Percentiles rank a stretch among this genome's conserved stretches.
Evolutionary conservation across 345 rosid species (phyloP).

Genomic region (Clarkia xantiana): DNA sequence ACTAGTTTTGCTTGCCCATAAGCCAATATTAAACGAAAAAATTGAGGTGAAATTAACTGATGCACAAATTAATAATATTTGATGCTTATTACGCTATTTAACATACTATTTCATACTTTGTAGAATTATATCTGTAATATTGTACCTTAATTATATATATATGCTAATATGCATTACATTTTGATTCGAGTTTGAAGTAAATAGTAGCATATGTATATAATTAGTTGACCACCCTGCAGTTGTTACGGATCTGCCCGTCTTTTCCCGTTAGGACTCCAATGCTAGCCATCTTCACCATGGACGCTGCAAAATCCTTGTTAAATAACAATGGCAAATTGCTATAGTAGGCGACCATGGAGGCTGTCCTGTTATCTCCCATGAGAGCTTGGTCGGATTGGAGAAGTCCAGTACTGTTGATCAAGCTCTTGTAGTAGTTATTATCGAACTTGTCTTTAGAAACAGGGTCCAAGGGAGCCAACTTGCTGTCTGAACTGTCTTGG

Average conservation of each 20-base stretch:
- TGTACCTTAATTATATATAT: neutral
- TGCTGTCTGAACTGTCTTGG: constrained; percentile 28
- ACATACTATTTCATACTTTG: too few species aligned
- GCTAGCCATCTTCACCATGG: constrained; percentile 51
- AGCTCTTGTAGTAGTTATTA: constrained; percentile 35
- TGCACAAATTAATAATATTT: too few species aligned
- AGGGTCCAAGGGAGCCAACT: constrained; percentile 35
- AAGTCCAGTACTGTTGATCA: constrained; percentile 33
- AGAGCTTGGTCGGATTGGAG: constrained; percentile 65
- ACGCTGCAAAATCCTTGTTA: constrained; percentile 32
- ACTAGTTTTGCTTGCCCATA: too few species aligned
- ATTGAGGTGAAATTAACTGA: too few species aligned
- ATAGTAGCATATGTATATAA: neutral
- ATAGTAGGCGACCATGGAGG: constrained; percentile 29
- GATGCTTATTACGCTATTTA: too few species aligned
- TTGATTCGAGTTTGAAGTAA: neutral
- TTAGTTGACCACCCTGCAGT: constrained; percentile 43
- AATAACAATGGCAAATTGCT: constrained; percentile 43
- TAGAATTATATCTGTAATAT: too few species aligned
- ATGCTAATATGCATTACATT: neutral
- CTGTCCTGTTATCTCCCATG: constrained; percentile 30
- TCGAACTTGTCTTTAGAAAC: constrained; percentile 26
- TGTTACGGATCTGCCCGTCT: constrained; percentile 49
- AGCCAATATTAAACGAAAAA: too few species aligned
- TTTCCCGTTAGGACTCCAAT: constrained; percentile 42